Evolutionary conservation across 148 eudicot species (phyloP).

Genomic region (Rhododendron ovatum): DNA sequence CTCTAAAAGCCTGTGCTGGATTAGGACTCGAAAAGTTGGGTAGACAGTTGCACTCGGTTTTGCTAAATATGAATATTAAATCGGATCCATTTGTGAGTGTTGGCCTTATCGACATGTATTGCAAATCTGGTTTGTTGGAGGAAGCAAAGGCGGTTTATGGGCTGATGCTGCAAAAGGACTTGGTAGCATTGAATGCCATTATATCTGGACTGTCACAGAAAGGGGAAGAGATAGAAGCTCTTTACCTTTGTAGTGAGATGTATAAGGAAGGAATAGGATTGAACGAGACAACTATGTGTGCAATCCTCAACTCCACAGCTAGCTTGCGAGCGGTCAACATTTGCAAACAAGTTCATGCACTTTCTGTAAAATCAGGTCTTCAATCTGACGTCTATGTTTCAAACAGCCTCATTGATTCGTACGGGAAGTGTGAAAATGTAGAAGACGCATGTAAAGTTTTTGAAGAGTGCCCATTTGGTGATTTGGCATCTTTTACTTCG

Average conservation of each 20-base stretch:
- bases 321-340: conserved; percentile 28
- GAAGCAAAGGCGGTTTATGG: conserved; percentile 46
- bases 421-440: conserved; percentile 26
- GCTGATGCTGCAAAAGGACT: conserved; percentile 22
- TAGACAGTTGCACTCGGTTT: conserved; percentile 53
- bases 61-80: conserved; percentile 49
- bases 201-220: conserved; percentile 8
- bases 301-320: conserved; percentile 46
- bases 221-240: conserved; percentile 37
- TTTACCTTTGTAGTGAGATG: conserved; percentile 42
- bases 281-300: conserved; percentile 56
- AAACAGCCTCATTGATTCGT: conserved; percentile 36
- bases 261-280: conserved; percentile 37
- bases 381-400: conserved; percentile 33
- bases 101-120: conserved; percentile 72
- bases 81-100: conserved; percentile 49
- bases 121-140: conserved; percentile 47
- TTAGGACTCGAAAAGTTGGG: conserved; percentile 44
- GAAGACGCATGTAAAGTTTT: conserved; percentile 31
- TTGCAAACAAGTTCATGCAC: conserved; percentile 53
- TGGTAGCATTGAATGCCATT: conserved; percentile 12
- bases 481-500: conserved; percentile 49
- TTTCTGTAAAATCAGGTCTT: conserved; percentile 48
- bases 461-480: conserved; percentile 29
- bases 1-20: conserved; percentile 76